Base-by-base conservation (phyloP, 331 rosid genomes). In the Saraca asoca region DNA sequence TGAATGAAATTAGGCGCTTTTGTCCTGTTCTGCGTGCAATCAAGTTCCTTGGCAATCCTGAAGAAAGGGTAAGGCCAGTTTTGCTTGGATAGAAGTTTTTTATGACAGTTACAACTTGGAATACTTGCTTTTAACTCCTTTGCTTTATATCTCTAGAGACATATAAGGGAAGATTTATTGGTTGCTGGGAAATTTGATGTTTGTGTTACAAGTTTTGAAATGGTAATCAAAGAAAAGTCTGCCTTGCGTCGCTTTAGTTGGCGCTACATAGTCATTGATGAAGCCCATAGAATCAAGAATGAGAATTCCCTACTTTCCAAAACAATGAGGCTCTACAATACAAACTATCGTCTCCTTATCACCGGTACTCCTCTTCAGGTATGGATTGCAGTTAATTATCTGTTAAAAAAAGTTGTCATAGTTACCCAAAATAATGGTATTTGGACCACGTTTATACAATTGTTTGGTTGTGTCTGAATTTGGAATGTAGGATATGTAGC, bases 361-460 rank as follows among this genome's bases (percentile, higher is more conserved):
- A 93, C 98, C 10, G 98, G 98, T 12, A 93, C 98, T 37, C 98
- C 98, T 0, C 87, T 93, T 51, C 98, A 93, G 96, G 98, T 93
- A 81, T 63, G 16, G 17, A 67, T 56, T 67, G 9, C 39, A 59
- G 63, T 51, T 44, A 68, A 42, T 50, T 29, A 62, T 68, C 15
- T 58, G 42, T 33, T 18, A 37, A 39, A 10, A 39, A 39, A 39
- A 10, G 43, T 7, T 11, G n/a, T 5, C 66, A 50, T 24, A 48
- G 41, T 52, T 59, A 12, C 45, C 5, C 12, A 31, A 39, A 74
- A 49, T 14, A 35, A 43, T 45, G 12, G 0, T 1, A 53, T 70
- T 16, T 61, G 1, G 20, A 13, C 49, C 8, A 24, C 3, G 31
- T 24, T 24, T 24, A 24, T 24, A 24, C 2, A 24, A 24, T 24